Evolutionary conservation across 495 filamentous ascomycete genomes (phyloP).

Genomic region (Lasiosphaeriaceae sp.): DNA sequence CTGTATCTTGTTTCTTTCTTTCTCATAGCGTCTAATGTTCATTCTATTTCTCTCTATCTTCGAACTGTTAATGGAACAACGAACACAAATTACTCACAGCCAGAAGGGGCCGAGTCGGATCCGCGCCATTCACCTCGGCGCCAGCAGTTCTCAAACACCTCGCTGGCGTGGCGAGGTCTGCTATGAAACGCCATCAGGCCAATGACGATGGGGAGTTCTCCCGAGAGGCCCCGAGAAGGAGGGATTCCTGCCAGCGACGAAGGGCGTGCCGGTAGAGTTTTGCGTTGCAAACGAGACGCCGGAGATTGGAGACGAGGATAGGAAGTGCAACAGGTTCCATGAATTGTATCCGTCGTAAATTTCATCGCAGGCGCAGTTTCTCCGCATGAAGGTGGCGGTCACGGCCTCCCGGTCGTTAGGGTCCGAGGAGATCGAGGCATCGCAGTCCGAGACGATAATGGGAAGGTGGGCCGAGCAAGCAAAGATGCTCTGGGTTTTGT

Average conservation of each 20-base stretch:
- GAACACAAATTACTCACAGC: conserved; percentile 18
- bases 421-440: too few relatives aligned
- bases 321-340: conserved; percentile 27
- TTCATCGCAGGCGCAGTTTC: conserved; percentile 9
- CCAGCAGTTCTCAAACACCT: conserved; percentile 24
- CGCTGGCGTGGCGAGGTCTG: neutral
- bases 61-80: neutral
- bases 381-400: conserved; percentile 7
- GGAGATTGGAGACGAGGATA: conserved; percentile 1
- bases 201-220: conserved; percentile 27
- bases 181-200: conserved; percentile 29
- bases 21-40: too few relatives aligned
- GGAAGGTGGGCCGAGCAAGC: conserved; percentile 32
- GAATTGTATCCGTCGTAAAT: neutral
- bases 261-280: conserved; percentile 5
- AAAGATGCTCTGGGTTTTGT: conserved; percentile 24
- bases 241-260: conserved; percentile 16
- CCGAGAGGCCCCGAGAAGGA: conserved; percentile 27
- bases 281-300: conserved; percentile 15
- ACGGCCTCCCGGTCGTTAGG: too few relatives aligned
- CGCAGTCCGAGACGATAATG: conserved; percentile 21
- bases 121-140: conserved; percentile 13
- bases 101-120: neutral
- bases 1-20: too few relatives aligned
- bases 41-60: too few relatives aligned